Evolutionary conservation across 2,329 filamentous ascomycete genomes (phyloP), one percentile per base, ranked within the genome.

Genomic region (Simplicillium aogashimaense): DNA sequence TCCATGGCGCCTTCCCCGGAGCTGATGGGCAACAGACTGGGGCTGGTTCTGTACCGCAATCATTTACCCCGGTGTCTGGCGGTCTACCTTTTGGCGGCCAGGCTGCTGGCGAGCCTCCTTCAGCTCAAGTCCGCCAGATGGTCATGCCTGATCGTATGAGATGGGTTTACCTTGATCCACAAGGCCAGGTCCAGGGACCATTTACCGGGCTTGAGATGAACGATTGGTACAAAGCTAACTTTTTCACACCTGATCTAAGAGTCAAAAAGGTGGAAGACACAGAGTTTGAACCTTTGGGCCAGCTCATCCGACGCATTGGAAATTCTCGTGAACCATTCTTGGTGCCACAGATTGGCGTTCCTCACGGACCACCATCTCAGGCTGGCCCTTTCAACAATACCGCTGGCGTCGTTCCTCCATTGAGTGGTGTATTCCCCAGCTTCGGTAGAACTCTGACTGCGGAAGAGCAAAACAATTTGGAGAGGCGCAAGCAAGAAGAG

Each of bases 91-190:
- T 64, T 43, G 54, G 61, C 1, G 51, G 58, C 18, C 52, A 64
- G 16, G 50, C 60, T 9, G 53, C 50, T 1, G 55, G 53, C 4
- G 69, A 74, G 16, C 69, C 77, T 12, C 71, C 77, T n/a, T 68
- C 79, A 6, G 76, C 75, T 37, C 82, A 88, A 47, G 74, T 86
- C 47, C 81, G 87, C 13, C 89, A 84, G 35, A 97, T 98, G 89
- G 90, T 98, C 5, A 97, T 98, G 92, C 92, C 92, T 2, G 92
- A 98, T 59, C 76, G 94, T 12, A 98, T 98, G 88, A 76, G 90
- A 52, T 98, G 92, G 92, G 90, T 95, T 14, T 98, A 98, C 57
- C 81, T 94, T 39, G 92, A 98, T 57, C 92, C 92, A 5, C 86
- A 94, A 56, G 88, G 88, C 16, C 83, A 86, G 46, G 82, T 87